Conservation (phyloP, 331 rosid genomes). For the Arachis monticola region DNA sequence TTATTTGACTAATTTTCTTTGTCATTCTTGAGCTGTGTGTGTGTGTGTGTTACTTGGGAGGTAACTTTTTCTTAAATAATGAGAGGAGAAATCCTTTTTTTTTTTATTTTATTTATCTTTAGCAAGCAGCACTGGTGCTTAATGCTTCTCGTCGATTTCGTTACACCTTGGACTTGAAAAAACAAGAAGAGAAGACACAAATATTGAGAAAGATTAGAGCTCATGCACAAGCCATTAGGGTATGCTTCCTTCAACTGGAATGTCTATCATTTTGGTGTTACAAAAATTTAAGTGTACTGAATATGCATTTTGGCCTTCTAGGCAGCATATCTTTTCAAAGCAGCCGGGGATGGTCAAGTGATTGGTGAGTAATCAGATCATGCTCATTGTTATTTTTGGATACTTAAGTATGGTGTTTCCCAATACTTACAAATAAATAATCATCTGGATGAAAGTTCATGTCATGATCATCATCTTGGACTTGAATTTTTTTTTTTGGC, state of each 20-base stretch:
- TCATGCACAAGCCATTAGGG: slow-evolving; percentile 89
- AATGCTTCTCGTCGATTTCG: slow-evolving; percentile 99
- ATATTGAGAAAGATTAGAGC: slow-evolving; percentile 81
- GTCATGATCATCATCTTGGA: too few species aligned
- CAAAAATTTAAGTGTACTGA: slow-evolving; percentile 31
- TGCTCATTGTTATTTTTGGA: slow-evolving; percentile 27
- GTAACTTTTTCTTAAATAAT: background rate
- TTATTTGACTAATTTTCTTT: slow-evolving; percentile 28
- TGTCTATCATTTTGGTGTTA: slow-evolving; percentile 34
- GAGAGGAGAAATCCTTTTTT: background rate
- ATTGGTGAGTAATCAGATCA: slow-evolving; percentile 57
- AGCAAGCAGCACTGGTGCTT: slow-evolving; percentile 99
- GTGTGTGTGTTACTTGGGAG: slow-evolving; percentile 11
- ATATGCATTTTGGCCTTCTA: slow-evolving; percentile 43
- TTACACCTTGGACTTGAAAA: slow-evolving; percentile 96
- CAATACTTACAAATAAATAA: background rate
- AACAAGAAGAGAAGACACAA: slow-evolving; percentile 81
- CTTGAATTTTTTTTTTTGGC: background rate
- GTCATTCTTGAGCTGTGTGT: background rate
- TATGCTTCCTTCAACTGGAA: slow-evolving; percentile 40
- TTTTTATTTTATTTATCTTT: slow-evolving; percentile 23
- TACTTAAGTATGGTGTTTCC: background rate
- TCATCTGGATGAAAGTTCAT: too few species aligned
- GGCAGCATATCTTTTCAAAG: slow-evolving; percentile 93
- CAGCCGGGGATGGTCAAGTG: slow-evolving; percentile 41